These are phyloP conservation scores for Pythium volutum DNA, from an alignment of 352 stramenopile species.

Conservation along the genomic window DNA sequence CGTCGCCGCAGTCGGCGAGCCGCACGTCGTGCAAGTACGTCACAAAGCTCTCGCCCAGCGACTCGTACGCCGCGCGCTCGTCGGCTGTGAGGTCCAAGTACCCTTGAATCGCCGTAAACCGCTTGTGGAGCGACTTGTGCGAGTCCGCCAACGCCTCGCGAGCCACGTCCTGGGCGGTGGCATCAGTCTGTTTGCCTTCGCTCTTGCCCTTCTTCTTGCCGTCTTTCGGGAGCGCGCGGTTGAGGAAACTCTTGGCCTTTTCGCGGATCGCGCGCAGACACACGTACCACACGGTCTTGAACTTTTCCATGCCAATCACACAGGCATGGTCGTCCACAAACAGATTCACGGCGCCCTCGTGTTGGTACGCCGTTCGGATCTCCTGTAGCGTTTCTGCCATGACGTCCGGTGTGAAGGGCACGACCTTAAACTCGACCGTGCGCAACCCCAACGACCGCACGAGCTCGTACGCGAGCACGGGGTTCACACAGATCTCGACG, in stretches of 20 bases:
- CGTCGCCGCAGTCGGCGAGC: slow-evolving; percentile 17
- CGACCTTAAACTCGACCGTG: slow-evolving; percentile 58
- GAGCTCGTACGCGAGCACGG: slow-evolving; percentile 62
- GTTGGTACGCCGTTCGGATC: slow-evolving; percentile 54
- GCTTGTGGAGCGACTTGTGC: slow-evolving; percentile 31
- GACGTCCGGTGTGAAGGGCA: slow-evolving; percentile 33
- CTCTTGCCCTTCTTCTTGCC: slow-evolving; percentile 24
- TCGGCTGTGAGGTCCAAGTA: slow-evolving; percentile 52
- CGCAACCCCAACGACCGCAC: slow-evolving; percentile 49
- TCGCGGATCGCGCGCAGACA: slow-evolving; percentile 84
- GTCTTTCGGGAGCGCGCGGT: slow-evolving; percentile 23
- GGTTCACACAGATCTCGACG: slow-evolving; percentile 75
- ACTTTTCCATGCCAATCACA: slow-evolving; percentile 85
- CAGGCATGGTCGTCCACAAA: slow-evolving; percentile 53
- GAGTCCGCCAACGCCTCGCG: slow-evolving; percentile 7
- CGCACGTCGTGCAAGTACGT: slow-evolving; percentile 49
- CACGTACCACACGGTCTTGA: slow-evolving; percentile 85
- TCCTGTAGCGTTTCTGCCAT: slow-evolving; percentile 36
- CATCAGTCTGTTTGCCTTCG: background rate
- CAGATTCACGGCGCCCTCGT: slow-evolving; percentile 72
- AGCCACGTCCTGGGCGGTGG: background rate
- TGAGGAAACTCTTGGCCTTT: slow-evolving; percentile 68
- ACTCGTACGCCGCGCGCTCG: slow-evolving; percentile 35
- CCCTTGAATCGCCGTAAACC: slow-evolving; percentile 50
- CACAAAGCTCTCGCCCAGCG: slow-evolving; percentile 60